Base-by-base conservation (phyloP, 495 filamentous ascomycete species). In the Penicillium goetzii region DNA sequence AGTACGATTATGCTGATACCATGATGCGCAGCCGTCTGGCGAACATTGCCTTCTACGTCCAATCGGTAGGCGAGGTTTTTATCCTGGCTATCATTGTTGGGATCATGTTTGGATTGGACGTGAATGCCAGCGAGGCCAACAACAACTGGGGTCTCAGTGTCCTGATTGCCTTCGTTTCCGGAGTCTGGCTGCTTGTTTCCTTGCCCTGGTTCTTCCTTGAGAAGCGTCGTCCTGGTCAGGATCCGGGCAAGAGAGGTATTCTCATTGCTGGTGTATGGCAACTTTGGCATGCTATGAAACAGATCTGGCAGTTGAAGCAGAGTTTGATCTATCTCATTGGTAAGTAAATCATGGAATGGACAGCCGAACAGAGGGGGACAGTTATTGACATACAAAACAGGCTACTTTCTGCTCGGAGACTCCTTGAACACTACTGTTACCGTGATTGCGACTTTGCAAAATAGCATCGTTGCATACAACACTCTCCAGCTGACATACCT, bases 91-190 rank as follows among this genome's bases (percentile, higher is more conserved):
- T 86, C 23, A 87, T 88, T 54, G 85, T 89, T 5, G 87, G 87
- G 0, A 83, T 88, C 23, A 82, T 88, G 75, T 89, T 86, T 61
- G 85, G 78, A 4, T 63, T 90, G 50, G 64, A 84, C 28, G 86
- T 88, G 50, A 83, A 87, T 66, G 84, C 75, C 7, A 85, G 83
- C 60, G 67, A 76, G 45, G 81, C 72, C 14, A 84, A 86, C 61
- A 90, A 90, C 64, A 89, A 88, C 60, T 89, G 84, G 83, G 87
- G 87, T 0, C 60, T 88, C 45, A 86, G 83, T 62, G 87, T 88
- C 2, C 74, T 89, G 7, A 85, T 90, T 52, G 85, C 87, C 6
- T 88, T 88, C 72, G 84, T 79, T 2, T 87, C 82, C 30, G 86
- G 86, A 15, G 81, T 88, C 21, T 88, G 86, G 86, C 57, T 89